Evolutionary conservation across 1,284 basidiomycete species (phyloP), one percentile per base, ranked within the genome.

Genomic region (Cryptococcus floricola): DNA sequence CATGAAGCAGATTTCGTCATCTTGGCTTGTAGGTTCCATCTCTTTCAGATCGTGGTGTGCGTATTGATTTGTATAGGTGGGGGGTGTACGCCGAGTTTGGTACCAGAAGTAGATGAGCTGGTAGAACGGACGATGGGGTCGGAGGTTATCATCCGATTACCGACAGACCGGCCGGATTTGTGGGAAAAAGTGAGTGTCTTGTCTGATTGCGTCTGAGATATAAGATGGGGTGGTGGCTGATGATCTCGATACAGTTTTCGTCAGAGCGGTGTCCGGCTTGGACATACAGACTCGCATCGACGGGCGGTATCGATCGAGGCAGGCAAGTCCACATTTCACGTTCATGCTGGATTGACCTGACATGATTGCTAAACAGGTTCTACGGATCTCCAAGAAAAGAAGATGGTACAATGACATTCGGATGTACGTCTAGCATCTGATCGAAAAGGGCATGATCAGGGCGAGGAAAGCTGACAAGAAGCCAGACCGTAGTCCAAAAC

Each of bases 331-430:
- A 34, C 31, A 23, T 23, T 23, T 23, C 31, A 34, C 6, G 31
- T 34, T 34, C 31, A 10, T 10, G 31, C 31, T 34, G 31, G 31
- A 60, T 62, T n/a, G 57, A 61, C 39, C 48, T 18, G 47, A 52
- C 46, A 46, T 53, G 62, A 5, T 59, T 59, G 12, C 63, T 52
- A 43, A 58, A 56, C 41, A 62, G 62, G 31, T 54, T 68, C 42
- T 68, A 68, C 53, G 64, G 66, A 14, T 68, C 64, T 48, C 66
- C 66, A 6, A 52, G 62, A 13, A 66, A 59, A 3, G 37, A 48
- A 5, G 59, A 63, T 1, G 66, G 66, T 8, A 57, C 57, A 38
- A 51, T 68, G 46, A 68, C 66, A 56, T 59, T 68, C 39, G 66
- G 63, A 8, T 68, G 61, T 63, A 31, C 12, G 7, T 14, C 2